Evolutionary conservation across 2,329 filamentous ascomycete genomes (phyloP), one percentile per base, ranked within the genome.

Genomic region (Sphaerostilbella broomeana): DNA sequence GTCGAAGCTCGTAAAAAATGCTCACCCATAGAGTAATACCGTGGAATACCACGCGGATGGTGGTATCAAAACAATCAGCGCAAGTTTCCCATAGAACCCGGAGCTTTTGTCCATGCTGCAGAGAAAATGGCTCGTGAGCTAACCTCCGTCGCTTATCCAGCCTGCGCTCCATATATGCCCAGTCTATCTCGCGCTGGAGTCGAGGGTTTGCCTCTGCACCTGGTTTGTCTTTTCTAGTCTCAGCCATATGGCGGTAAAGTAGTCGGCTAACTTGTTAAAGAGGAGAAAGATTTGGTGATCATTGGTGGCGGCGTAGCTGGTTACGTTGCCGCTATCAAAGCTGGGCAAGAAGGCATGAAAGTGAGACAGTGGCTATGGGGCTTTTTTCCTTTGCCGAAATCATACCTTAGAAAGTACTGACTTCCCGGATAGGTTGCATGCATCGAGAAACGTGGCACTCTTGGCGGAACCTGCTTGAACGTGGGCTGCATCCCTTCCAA

Each of bases 401-500:
- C 18, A 9, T 24, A n/a, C n/a, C n/a, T n/a, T n/a, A n/a, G 9
- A 35, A 5, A 24, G 34, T 25, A 40, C 19, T 25, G 20, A 20
- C 21, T 36, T 32, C 35, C 40, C 34, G 25, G 18, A 20, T 43
- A 95, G 88, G 90, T 95, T 49, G 78, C 88, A 46, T 98, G 92
- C 70, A 94, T 98, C 70, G 92, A 98, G 72, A 98, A 98, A 78
- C 87, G 92, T 62, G 92, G 92, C 53, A 75, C 79, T 45, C 81
- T 98, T 56, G 92, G 92, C 58, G 92, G 92, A 63, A 98, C 92
- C 58, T 98, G 92, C 74, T 73, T 98, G 59, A 98, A 98, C 65
- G 92, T 98, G 60, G 92, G 92, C 70, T 98, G 92, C 72, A 98
- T 98, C 62, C 92, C 92, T 52, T 98, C 92, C 51, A 98, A 98